Base-by-base conservation (phyloP, 2,329 filamentous ascomycete species). In the Fusarium multiceps region DNA sequence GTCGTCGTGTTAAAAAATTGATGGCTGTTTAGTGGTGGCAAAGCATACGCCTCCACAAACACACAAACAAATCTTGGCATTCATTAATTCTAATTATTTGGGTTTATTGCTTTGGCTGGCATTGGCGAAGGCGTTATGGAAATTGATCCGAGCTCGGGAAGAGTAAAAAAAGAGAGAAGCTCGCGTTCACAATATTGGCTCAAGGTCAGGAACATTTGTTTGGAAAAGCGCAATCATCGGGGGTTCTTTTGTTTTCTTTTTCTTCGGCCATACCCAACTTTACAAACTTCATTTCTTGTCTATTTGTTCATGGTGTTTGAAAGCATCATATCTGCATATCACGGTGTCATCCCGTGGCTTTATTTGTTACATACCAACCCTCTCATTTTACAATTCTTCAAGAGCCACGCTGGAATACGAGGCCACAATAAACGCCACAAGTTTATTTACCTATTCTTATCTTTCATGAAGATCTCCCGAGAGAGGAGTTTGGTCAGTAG, bases 371-470 rank as follows among this genome's bases (percentile, higher is more conserved):
- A 37, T 23, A 18, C 13, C 48, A 50, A 55, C 45, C 30, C 45
- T 62, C 71, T 71, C 59, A 34, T 69, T 71, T n/a, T 59, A 71
- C 55, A 69, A 62, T 71, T 64, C 59, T 70, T 70, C 27, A 32
- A 41, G 55, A 68, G 64, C 68, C 57, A 59, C 55, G 59, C 48
- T 61, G 64, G 68, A 48, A 51, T 48, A 49, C 54, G 41, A 42
- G 58, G 62, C 53, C 43, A 59, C 28, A 28, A 56, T 40, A 42
- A 50, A 49, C 45, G 53, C 55, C 51, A 65, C 49, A 61, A 55
- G 55, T 69, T 59, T 59, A 61, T 66, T 59, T 43, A 50, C 30
- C 16, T 59, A 30, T 32, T 16, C 25, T 28, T 53, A 57, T 43
- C 48, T 41, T 27, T 30, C 27, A 65, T 69, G 55, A 61, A 53